Base-by-base conservation (phyloP, 169 alveolate genomes). In the Plasmodium blacklocki region DNA sequence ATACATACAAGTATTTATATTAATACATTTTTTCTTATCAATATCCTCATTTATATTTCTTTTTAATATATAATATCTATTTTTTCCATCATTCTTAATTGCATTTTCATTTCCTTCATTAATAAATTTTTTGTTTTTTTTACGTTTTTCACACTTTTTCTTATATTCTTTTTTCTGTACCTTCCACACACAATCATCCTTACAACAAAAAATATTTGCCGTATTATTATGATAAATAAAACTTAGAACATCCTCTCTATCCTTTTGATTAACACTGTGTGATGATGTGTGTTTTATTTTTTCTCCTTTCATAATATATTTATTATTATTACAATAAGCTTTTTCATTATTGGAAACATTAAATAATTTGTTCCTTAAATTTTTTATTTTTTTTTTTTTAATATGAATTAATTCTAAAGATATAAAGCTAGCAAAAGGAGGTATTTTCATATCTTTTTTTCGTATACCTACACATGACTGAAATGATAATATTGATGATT, bases 161-260 rank as follows among this genome's bases (percentile, higher is more conserved):
- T 18, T 12, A 2, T 43, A 19, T 43, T 26, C 19, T 14, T 39
- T 39, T 47, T 76, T 26, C 9, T 21, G 7, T 9, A 49, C 47
- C 43, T 76, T 76, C 90, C 90, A 80, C 9, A 80, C 83, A 72
- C 90, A 80, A 72, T 80, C 90, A 15, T 80, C 83, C 21, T 68
- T 80, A 15, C 90, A 80, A 43, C 90, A 80, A 62, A 80, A 80
- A 56, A 80, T 80, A 18, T 62, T 68, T 15, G 63, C 52, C 12
- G 39, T 68, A 62, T 80, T 29, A 56, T 80, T 47, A 7, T 67
- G 32, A 19, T 59, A 23, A 29, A 67, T 29, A 68, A 52, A 80
- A 21, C 18, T 39, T n/a, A 19, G 39, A 4, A 80, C 39, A 47
- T 54, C 47, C 32, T 11, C 58, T 32, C 59, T 32, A 49, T 80